Evolutionary conservation across 2,329 filamentous ascomycete genomes (phyloP).

Genomic region (Bipolaris oryzae): DNA sequence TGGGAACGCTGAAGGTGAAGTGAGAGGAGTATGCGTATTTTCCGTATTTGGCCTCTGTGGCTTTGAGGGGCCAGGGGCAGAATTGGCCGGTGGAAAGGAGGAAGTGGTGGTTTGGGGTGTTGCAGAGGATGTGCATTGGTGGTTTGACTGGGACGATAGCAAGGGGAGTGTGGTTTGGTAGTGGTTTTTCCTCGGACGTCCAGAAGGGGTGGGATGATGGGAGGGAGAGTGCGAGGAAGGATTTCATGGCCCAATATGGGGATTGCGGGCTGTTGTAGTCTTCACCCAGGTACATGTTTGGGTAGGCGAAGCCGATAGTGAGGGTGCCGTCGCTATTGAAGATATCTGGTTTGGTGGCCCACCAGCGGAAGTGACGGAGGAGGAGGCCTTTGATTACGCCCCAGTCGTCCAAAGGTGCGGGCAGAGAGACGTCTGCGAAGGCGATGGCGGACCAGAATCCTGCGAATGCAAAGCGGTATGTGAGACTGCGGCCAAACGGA

Average conservation of each 20-base stretch:
- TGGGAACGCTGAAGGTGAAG: slow-evolving; percentile 50
- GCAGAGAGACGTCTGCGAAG: slow-evolving; percentile 51
- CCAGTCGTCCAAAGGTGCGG: slow-evolving; percentile 46
- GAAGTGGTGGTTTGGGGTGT: slow-evolving; percentile 42
- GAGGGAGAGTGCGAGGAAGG: slow-evolving; percentile 53
- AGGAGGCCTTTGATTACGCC: slow-evolving; percentile 58
- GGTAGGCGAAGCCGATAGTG: slow-evolving; percentile 55
- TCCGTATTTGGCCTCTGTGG: slow-evolving; percentile 45
- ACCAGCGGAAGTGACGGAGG: slow-evolving; percentile 59
- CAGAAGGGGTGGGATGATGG: slow-evolving; percentile 53
- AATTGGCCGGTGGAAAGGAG: slow-evolving; percentile 43
- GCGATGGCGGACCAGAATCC: slow-evolving; percentile 57
- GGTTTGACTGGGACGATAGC: slow-evolving; percentile 23
- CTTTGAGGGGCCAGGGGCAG: slow-evolving; percentile 46
- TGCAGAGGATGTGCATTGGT: slow-evolving; percentile 56
- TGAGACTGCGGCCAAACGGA: slow-evolving; percentile 59
- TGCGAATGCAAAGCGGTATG: slow-evolving; percentile 59
- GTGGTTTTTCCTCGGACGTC: slow-evolving; percentile 51
- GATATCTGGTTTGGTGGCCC: slow-evolving; percentile 51
- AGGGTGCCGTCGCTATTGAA: slow-evolving; percentile 59
- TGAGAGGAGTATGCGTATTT: slow-evolving; percentile 47
- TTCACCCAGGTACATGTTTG: slow-evolving; percentile 62
- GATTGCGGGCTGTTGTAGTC: slow-evolving; percentile 65
- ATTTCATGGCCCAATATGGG: slow-evolving; percentile 61
- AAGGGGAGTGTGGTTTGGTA: slow-evolving; percentile 9